A percentile compares a stretch with the other conserved stretches of the same genome.
Conservation (phyloP, 2,329 filamentous ascomycete species). For the Magnaporthales sp. region DNA sequence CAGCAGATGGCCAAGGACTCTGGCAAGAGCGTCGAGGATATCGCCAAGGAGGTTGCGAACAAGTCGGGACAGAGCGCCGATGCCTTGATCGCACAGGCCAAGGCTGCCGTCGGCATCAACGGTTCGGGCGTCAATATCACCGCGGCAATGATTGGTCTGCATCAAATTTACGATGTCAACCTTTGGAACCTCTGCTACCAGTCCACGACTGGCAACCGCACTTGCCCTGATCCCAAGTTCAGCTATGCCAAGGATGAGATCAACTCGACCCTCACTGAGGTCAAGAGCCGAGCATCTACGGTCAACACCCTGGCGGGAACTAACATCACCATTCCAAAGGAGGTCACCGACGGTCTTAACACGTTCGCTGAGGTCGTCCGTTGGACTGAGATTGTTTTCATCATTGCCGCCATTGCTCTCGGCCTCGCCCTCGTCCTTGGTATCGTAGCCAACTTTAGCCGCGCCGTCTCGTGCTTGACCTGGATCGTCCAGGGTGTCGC, state of each 20-base stretch:
- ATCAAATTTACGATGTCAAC: conserved; percentile 70
- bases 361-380: conserved; percentile 66
- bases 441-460: conserved; percentile 74
- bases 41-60: conserved; percentile 6
- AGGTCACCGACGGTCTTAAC: conserved; percentile 58
- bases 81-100: conserved; percentile 7
- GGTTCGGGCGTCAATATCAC: conserved; percentile 38
- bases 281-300: conserved; percentile 44
- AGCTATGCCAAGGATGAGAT: conserved; percentile 71
- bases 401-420: conserved; percentile 63
- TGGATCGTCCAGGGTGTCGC: conserved; percentile 66
- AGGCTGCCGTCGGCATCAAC: conserved; percentile 15
- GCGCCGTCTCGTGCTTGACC: conserved; percentile 72
- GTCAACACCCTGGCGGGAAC: conserved; percentile 25
- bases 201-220: conserved; percentile 42
- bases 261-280: conserved; percentile 45
- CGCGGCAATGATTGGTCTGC: conserved; percentile 51
- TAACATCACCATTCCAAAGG: conserved; percentile 57
- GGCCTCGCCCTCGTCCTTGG: conserved; percentile 67
- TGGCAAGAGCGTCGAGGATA: not conserved
- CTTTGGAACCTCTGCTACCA: conserved; percentile 83
- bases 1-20: not conserved
- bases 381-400: conserved; percentile 78
- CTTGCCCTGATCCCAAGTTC: conserved; percentile 63
- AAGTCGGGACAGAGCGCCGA: conserved; percentile 10